Conservation (phyloP, 2,329 filamentous ascomycete genomes). For the Fusarium pseudograminearum region DNA sequence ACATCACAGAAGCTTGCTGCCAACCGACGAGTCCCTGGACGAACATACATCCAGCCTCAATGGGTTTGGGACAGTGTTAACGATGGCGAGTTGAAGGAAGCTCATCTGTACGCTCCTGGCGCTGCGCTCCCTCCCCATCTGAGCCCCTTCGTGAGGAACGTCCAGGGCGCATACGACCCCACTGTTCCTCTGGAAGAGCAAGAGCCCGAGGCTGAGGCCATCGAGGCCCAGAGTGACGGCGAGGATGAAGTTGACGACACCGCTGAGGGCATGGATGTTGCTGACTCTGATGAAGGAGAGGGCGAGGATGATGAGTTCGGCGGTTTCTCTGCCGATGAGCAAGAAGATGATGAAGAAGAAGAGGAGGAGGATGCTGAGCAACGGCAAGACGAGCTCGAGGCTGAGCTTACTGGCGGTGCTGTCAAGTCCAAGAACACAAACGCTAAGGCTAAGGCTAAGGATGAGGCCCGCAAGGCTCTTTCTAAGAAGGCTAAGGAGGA, state of each 20-base stretch:
- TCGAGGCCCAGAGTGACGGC: constrained; percentile 73
- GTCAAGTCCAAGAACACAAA: constrained; percentile 63
- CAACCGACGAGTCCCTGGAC: constrained; percentile 85
- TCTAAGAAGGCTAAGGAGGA: constrained; percentile 79
- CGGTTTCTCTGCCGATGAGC: constrained; percentile 64
- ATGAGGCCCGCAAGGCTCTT: constrained; percentile 76
- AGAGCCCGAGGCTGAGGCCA: constrained; percentile 86
- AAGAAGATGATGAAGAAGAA: constrained; percentile 62
- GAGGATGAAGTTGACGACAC: constrained; percentile 60
- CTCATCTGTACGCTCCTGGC: constrained; percentile 90
- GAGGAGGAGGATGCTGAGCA: constrained; percentile 77
- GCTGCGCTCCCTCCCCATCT: constrained; percentile 92
- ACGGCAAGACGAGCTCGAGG: constrained; percentile 91
- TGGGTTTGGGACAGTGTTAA: constrained; percentile 99
- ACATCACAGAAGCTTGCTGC: constrained; percentile 68
- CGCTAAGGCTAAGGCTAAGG: constrained; percentile 70
- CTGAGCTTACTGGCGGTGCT: constrained; percentile 81
- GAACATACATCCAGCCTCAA: constrained; percentile 94
- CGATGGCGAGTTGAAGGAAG: constrained; percentile 85
- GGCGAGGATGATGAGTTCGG: constrained; percentile 61
- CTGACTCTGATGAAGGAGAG: constrained; percentile 60
- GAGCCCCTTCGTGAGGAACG: constrained; percentile 92
- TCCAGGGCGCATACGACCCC: constrained; percentile 91
- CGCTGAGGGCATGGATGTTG: constrained; percentile 63
- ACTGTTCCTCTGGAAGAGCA: constrained; percentile 87